These are phyloP conservation scores for Bocquillonia castaneifolia DNA, from an alignment of 441 rosid species.

Conservation along the genomic window DNA sequence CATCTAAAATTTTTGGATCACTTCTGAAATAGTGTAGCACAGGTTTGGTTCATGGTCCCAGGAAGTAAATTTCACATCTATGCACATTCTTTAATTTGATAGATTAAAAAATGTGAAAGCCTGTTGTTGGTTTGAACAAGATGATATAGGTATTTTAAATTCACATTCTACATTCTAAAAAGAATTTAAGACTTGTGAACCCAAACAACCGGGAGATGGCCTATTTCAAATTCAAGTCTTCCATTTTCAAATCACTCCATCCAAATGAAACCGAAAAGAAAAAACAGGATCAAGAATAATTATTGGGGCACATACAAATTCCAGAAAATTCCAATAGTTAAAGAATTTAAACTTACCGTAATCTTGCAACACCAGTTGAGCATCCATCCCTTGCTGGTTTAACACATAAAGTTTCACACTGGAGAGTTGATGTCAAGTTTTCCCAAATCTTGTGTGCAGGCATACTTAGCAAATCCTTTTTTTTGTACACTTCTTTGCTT, in stretches of 20 bases:
- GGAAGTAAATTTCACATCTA: neutral
- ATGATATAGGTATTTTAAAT: neutral
- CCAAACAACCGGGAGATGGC: neutral
- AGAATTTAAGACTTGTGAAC: neutral
- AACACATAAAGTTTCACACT: conserved; percentile 69
- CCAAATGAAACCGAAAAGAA: neutral
- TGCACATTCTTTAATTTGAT: neutral
- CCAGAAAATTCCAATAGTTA: no score
- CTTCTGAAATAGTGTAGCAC: neutral
- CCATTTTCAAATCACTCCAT: neutral
- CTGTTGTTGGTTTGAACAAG: neutral
- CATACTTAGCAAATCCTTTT: conserved; percentile 52
- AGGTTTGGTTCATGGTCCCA: neutral
- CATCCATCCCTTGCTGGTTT: conserved; percentile 98
- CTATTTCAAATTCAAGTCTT: neutral
- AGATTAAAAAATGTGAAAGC: neutral
- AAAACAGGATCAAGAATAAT: neutral
- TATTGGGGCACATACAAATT: conserved; percentile 12
- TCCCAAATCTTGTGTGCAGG: conserved; percentile 53
- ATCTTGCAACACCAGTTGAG: conserved; percentile 96
- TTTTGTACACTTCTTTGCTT: conserved; percentile 60
- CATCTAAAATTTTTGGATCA: neutral
- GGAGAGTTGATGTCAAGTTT: conserved; percentile 59
- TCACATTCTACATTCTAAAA: neutral
- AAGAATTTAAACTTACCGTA: conserved; percentile 47